A percentile compares a stretch with the other conserved stretches of the same genome.
Conservation (phyloP, 2,329 filamentous ascomycete genomes). For the Arachnopeziza araneosa region DNA sequence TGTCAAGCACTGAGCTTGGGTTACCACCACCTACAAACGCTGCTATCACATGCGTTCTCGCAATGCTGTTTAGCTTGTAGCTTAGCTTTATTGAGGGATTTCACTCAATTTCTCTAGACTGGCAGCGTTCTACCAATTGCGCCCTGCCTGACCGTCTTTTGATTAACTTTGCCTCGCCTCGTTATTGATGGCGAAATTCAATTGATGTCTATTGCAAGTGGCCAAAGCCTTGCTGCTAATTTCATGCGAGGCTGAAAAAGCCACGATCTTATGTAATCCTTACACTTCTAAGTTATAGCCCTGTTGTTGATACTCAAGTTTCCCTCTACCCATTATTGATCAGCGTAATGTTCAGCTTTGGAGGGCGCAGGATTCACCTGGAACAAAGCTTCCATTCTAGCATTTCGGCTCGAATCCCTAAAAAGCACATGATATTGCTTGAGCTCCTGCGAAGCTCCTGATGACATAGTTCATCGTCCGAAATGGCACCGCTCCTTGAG, state of each 20-base stretch:
- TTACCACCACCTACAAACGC: not conserved
- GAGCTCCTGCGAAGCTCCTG: not conserved
- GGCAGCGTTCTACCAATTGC: not conserved
- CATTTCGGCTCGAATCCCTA: not conserved
- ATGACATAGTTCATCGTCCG: slow-evolving; percentile 4
- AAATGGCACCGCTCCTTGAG: slow-evolving; percentile 46
- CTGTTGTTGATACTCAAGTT: not conserved
- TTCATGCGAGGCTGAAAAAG: not conserved
- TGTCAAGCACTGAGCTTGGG: not conserved
- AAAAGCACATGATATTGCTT: not conserved
- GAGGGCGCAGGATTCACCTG: not conserved
- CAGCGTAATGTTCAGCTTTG: not conserved
- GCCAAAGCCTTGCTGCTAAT: not conserved
- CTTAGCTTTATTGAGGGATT: not conserved
- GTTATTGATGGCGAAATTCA: not conserved
- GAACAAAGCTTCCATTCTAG: not conserved
- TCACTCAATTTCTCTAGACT: not conserved
- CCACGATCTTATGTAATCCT: too few relatives aligned
- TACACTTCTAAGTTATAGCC: too few relatives aligned
- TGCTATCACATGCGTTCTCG: not conserved
- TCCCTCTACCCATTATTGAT: not conserved
- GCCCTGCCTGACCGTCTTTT: not conserved
- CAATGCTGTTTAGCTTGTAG: not conserved
- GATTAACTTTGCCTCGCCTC: not conserved
- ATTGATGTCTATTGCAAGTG: not conserved